Evolutionary conservation across 2,329 filamentous ascomycete species (phyloP), one percentile per base, ranked within the genome.

Genomic region (Conoideocrella luteorostrata): DNA sequence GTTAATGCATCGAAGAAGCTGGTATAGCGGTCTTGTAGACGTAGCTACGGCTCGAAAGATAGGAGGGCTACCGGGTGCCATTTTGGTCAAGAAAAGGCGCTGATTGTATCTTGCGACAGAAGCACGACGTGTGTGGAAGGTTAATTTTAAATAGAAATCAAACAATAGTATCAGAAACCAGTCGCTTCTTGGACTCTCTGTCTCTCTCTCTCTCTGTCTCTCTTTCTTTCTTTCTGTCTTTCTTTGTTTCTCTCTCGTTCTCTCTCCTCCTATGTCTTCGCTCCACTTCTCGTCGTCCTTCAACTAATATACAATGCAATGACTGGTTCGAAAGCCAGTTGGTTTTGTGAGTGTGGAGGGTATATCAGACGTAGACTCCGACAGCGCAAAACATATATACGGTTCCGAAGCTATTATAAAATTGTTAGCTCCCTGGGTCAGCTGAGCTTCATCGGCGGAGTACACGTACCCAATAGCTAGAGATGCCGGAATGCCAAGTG

Each of bases 301-400:
- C 57, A 58, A 60, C 60, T 67, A 67, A 52, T 61, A 50, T 66
- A 65, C 62, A 65, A 49, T 50, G 53, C 51, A 54, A 53, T 52
- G 54, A 42, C 55, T 53, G 50, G 48, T 13, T 42, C 29, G 7
- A 34, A 22, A 29, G 35, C 39, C 43, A 37, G 26, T 7, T 15
- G 23, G 15, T 23, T 18, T 35, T 21, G 37, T 17, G 9, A 17
- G 29, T 24, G 61, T 48, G 51, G 47, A 57, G 65, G 69, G 68
- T 72, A 69, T 79, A 64, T 74, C 80, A 98, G 66, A 98, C 88
- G 82, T 98, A 97, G 62, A 98, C 93, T 64, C 93, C 93, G 63
- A 93, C 93, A 48, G 90, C 93, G 69, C 93, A 98, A 70, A 98
- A 97, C 85, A 96, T 95, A 70, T 93, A 96, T 36, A 98, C 89